Conservation (phyloP, 495 filamentous ascomycete species). For the Glarea lozoyensis region DNA sequence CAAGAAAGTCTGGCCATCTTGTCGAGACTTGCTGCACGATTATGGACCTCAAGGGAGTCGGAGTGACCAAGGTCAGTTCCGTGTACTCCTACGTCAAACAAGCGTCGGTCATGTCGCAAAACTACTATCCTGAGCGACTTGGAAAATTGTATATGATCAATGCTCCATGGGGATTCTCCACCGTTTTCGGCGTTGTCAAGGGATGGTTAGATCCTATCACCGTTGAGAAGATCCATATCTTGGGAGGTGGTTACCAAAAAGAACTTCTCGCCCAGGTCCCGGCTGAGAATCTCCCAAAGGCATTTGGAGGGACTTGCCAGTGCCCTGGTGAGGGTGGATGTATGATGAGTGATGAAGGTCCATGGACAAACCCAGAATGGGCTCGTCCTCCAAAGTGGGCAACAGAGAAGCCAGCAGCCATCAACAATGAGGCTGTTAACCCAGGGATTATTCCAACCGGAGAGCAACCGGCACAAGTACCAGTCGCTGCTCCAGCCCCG, state of each 20-base stretch:
- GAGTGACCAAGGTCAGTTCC: slow-evolving; percentile 64
- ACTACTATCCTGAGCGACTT: slow-evolving; percentile 96
- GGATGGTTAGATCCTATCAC: slow-evolving; percentile 93
- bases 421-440: slow-evolving; percentile 14
- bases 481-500: not conserved
- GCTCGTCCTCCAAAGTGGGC: slow-evolving; percentile 59
- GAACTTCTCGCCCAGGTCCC: slow-evolving; percentile 81
- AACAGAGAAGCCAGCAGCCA: slow-evolving; percentile 1
- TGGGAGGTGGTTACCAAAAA: slow-evolving; percentile 71
- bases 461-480: slow-evolving; percentile 1
- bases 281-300: slow-evolving; percentile 77
- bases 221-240: slow-evolving; percentile 88
- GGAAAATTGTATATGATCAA: slow-evolving; percentile 91
- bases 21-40: slow-evolving; percentile 97
- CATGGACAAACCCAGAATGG: slow-evolving; percentile 81
- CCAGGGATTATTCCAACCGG: slow-evolving; percentile 10
- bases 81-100: slow-evolving; percentile 67
- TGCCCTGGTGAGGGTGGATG: slow-evolving; percentile 86
- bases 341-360: slow-evolving; percentile 77
- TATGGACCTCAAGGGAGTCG: slow-evolving; percentile 94
- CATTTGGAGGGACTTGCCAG: slow-evolving; percentile 76
- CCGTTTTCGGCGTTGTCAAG: slow-evolving; percentile 78
- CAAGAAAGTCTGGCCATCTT: slow-evolving; percentile 77
- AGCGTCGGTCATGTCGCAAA: slow-evolving; percentile 64
- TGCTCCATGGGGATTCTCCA: slow-evolving; percentile 86